Evolutionary conservation across 73 alveolate genomes (phyloP).

Genomic region (Paramecium primaurelia): DNA sequence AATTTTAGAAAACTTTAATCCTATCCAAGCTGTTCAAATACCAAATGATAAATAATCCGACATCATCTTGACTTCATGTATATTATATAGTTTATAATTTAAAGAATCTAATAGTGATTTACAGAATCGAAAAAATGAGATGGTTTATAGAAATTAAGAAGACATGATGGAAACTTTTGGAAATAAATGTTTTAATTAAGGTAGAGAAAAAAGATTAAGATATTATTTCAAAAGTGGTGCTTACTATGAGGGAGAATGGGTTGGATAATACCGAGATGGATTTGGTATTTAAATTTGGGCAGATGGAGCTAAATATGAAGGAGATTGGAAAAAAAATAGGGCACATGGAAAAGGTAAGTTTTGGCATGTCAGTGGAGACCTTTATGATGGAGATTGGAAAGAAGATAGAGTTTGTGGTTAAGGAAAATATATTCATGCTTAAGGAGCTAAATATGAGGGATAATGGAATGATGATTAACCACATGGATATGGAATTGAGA

Average conservation of each 20-base stretch:
- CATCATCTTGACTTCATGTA: not conserved
- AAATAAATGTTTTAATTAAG: not conserved
- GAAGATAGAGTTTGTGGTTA: conserved; percentile 58
- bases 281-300: conserved; percentile 48
- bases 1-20: not conserved
- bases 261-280: conserved; percentile 44
- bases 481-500: conserved; percentile 76
- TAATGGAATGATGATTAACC: conserved; percentile 69
- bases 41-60: not conserved
- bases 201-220: not conserved
- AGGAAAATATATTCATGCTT: conserved; percentile 53
- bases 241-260: conserved; percentile 54
- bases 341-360: conserved; percentile 60
- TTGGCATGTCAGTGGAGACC: conserved; percentile 55
- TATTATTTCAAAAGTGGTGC: conserved; percentile 17
- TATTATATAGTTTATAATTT: not conserved
- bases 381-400: conserved; percentile 62
- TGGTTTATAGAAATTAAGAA: not conserved
- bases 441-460: conserved; percentile 59
- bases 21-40: not conserved
- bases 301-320: conserved; percentile 60
- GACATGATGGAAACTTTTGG: not conserved
- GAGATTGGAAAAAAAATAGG: conserved; percentile 48
- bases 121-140: not conserved
- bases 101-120: not conserved